These are phyloP conservation scores for Linum usitatissimum DNA, from an alignment of 345 rosid genomes.

Conservation along the genomic window DNA sequence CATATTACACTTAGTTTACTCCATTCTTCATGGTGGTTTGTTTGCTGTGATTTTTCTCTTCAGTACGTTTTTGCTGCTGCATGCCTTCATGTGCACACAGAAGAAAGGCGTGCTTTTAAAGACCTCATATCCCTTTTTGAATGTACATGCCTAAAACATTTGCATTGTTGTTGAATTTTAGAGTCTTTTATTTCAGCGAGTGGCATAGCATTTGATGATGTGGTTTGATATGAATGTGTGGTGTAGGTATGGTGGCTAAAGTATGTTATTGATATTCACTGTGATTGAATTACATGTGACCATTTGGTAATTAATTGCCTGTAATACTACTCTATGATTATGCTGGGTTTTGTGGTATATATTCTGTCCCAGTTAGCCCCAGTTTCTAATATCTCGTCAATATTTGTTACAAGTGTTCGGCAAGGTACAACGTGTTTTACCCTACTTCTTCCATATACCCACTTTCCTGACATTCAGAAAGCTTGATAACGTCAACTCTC, in stretches of 20 bases:
- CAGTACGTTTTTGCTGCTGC: too few species aligned
- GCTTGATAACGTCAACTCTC: background rate
- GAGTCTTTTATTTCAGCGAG: background rate
- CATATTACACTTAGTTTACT: too few species aligned
- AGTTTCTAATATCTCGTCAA: background rate
- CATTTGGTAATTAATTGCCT: background rate
- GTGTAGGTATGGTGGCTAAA: background rate
- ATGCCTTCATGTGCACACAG: too few species aligned
- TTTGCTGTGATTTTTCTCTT: too few species aligned
- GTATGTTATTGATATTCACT: background rate
- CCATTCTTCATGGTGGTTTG: too few species aligned
- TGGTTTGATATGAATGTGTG: background rate
- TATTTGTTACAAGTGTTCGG: background rate
- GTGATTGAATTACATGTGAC: background rate
- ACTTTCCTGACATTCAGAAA: background rate
- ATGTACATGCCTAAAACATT: background rate
- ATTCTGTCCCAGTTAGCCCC: background rate
- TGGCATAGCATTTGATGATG: background rate
- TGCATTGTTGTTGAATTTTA: background rate
- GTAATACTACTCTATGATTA: background rate
- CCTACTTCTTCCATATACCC: background rate
- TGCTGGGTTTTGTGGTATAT: background rate
- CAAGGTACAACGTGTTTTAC: background rate
- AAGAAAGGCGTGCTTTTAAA: too few species aligned
- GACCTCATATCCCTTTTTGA: background rate